Conservation (phyloP, 106 monocot species). For the Hemerocallis citrina region DNA sequence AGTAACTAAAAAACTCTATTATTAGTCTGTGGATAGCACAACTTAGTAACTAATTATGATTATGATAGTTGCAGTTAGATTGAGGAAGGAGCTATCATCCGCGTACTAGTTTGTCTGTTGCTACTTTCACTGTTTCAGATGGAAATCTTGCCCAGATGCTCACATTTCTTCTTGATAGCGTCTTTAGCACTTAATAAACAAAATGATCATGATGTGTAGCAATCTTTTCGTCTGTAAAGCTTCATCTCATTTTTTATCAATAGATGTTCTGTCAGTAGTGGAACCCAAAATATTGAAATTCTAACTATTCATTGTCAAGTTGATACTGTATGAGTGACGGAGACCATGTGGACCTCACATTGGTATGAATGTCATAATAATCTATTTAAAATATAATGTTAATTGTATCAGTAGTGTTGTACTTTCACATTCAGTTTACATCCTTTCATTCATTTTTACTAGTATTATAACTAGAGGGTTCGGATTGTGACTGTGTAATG, state of each 20-base stretch:
- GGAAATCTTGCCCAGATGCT: not conserved
- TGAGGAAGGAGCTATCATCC: not conserved
- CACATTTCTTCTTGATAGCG: not conserved
- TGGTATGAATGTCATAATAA: too few species aligned
- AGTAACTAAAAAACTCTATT: too few species aligned
- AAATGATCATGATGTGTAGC: not conserved
- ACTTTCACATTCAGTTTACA: too few species aligned
- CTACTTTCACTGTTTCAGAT: not conserved
- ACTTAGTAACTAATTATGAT: not conserved
- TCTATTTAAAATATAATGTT: too few species aligned
- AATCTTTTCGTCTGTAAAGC: not conserved
- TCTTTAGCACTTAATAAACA: not conserved
- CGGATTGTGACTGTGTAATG: too few species aligned
- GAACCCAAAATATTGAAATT: not conserved
- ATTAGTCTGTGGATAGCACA: too few species aligned
- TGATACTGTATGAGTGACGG: not conserved
- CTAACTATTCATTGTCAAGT: not conserved
- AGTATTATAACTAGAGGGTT: too few species aligned
- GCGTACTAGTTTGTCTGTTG: not conserved
- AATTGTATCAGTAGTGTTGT: too few species aligned
- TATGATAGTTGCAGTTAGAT: not conserved
- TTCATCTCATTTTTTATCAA: not conserved
- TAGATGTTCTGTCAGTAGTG: not conserved
- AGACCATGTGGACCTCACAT: too few species aligned
- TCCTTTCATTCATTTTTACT: too few species aligned